Percentiles rank a stretch among this genome's conserved stretches.
Evolutionary conservation across 768 basidiomycete genomes (phyloP).

Genomic region (Suillus decipiens): DNA sequence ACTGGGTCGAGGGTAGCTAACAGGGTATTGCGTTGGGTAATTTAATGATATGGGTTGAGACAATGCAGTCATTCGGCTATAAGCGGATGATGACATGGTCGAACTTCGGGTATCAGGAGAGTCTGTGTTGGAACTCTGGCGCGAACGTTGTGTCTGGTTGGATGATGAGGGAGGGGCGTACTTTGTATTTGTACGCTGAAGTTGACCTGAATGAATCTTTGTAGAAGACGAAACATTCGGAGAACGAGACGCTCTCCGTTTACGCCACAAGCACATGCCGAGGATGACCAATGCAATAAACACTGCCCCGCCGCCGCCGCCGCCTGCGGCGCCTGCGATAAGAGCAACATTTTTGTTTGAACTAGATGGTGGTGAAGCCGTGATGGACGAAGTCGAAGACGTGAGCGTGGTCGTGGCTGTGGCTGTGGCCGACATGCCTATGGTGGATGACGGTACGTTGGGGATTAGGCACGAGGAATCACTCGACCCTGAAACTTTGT

Average conservation of each 20-base stretch:
- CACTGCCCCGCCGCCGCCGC: slow-evolving; percentile 44
- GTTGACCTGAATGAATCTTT: slow-evolving; percentile 30
- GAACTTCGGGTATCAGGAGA: slow-evolving; percentile 19
- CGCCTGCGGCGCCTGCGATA: slow-evolving; percentile 51
- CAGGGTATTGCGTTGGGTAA: too few species aligned
- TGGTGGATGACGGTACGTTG: slow-evolving; percentile 53
- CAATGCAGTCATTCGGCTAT: slow-evolving; percentile 26
- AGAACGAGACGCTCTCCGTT: slow-evolving; percentile 22
- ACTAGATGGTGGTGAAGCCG: slow-evolving; percentile 21
- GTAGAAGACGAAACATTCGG: slow-evolving; percentile 31
- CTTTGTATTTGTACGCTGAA: slow-evolving; percentile 42
- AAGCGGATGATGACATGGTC: slow-evolving; percentile 40
- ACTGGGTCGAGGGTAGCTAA: too few species aligned
- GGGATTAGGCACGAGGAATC: slow-evolving; percentile 52
- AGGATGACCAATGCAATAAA: slow-evolving; percentile 52
- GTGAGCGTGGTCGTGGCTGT: too few species aligned
- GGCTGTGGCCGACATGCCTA: not conserved
- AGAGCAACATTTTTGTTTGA: slow-evolving; percentile 40
- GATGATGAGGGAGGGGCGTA: slow-evolving; percentile 1
- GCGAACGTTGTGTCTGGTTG: slow-evolving; percentile 14
- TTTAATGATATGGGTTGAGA: too few species aligned
- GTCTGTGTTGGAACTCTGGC: slow-evolving; percentile 20
- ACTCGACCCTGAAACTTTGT: slow-evolving; percentile 46
- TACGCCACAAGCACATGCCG: slow-evolving; percentile 51
- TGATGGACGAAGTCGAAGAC: not conserved